phyloP scores from a whole-genome alignment of 2,329 filamentous ascomycete genomes.

The Calonectria hawksworthii region DNA sequence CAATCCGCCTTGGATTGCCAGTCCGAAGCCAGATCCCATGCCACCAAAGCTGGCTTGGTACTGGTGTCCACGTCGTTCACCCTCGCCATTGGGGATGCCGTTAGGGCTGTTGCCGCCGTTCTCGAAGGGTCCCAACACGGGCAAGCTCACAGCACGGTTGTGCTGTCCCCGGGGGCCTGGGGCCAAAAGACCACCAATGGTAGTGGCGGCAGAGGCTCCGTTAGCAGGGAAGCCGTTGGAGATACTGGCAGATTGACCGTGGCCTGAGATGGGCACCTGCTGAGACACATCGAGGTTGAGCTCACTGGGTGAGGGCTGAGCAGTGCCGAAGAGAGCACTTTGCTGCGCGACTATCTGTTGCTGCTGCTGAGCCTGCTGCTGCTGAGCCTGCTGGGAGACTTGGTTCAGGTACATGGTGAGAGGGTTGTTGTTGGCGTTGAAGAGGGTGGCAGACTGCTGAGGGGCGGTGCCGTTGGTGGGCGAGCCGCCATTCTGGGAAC shows the following conservation, averaged over 20 bases:
- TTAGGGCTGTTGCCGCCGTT: constrained; percentile 69
- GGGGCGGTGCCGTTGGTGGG: constrained; percentile 68
- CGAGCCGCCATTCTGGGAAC: constrained; percentile 71
- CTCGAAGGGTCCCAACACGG: constrained; percentile 76
- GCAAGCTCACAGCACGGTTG: constrained; percentile 90
- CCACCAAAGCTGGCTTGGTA: constrained; percentile 75
- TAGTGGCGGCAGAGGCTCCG: constrained; percentile 72
- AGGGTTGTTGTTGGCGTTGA: constrained; percentile 89
- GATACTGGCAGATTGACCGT: constrained; percentile 76
- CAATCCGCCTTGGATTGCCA: constrained; percentile 74
- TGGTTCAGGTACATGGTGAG: constrained; percentile 94
- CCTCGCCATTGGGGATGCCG: constrained; percentile 62
- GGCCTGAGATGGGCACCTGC: constrained; percentile 72
- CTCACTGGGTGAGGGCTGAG: constrained; percentile 71
- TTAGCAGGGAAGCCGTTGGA: constrained; percentile 73
- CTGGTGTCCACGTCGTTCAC: constrained; percentile 74
- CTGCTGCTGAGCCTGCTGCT: constrained; percentile 82
- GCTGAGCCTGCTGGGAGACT: constrained; percentile 79
- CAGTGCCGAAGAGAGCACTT: constrained; percentile 83
- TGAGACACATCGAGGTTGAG: constrained; percentile 71
- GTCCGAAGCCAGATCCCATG: constrained; percentile 71
- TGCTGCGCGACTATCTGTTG: constrained; percentile 82
- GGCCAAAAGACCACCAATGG: constrained; percentile 82
- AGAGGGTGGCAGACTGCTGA: constrained; percentile 78
- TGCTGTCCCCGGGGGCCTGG: constrained; percentile 74